Evolutionary conservation across 257 asterid genomes (phyloP).

Genomic region (Penstemon eatonii): DNA sequence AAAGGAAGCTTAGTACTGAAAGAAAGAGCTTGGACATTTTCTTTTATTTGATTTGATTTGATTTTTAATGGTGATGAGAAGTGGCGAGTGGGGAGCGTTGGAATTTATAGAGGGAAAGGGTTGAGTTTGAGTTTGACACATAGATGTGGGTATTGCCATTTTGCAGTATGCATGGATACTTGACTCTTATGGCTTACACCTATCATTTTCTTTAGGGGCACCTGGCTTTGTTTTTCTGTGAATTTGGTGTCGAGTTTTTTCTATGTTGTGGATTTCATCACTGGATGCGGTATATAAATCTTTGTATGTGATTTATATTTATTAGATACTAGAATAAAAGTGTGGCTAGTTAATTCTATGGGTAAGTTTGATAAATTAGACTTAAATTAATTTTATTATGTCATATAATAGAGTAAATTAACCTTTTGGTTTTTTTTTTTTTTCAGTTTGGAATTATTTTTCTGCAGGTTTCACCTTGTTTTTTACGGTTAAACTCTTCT

Average conservation of each 20-base stretch:
- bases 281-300: slow-evolving; percentile 14
- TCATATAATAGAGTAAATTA: too few species aligned
- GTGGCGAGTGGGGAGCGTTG: slow-evolving; percentile 32
- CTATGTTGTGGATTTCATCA: not conserved
- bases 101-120: slow-evolving; percentile 32
- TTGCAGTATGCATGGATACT: slow-evolving; percentile 56
- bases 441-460: too few species aligned
- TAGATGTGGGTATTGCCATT: slow-evolving; percentile 41
- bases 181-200: slow-evolving; percentile 40
- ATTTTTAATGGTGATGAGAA: slow-evolving; percentile 19
- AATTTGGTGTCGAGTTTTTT: not conserved
- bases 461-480: too few species aligned
- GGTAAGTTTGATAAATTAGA: too few species aligned
- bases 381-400: too few species aligned
- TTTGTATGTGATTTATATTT: slow-evolving; percentile 39
- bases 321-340: too few species aligned
- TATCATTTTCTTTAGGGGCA: slow-evolving; percentile 29
- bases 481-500: too few species aligned
- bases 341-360: too few species aligned
- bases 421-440: too few species aligned
- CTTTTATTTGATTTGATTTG: not conserved
- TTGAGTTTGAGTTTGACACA: slow-evolving; percentile 37
- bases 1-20: slow-evolving; percentile 26
- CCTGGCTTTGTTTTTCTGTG: slow-evolving; percentile 32
- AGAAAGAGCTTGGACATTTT: slow-evolving; percentile 30